Base-by-base conservation (phyloP, 2,329 filamentous ascomycete species). In the Bipolaris cookei region DNA sequence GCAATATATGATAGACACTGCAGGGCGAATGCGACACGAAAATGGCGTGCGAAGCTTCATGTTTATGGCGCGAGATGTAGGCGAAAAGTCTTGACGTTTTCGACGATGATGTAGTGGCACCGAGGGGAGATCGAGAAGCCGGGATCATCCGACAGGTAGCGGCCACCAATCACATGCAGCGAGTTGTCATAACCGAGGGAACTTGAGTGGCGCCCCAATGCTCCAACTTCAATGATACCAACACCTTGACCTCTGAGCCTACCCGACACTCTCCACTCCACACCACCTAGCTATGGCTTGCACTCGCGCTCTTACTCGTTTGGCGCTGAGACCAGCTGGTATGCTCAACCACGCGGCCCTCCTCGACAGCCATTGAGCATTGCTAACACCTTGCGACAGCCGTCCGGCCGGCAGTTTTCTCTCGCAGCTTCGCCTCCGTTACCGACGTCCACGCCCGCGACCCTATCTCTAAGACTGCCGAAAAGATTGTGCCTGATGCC, bases 391-490 rank as follows among this genome's bases (percentile, higher is more conserved):
- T 37, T 37, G 42, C 54, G 61, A 59, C 63, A 73, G 74, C 72
- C 67, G 64, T 75, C 51, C 66, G 72, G 42, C 68, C 74, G 51
- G 72, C 74, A 56, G 63, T 73, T 64, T 74, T 75, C 67, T 65
- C 72, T 45, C 74, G 75, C 53, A 68, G 70, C 58, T 74, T 77
- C 52, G 75, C 75, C 70, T 76, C 75, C 52, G 74, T 77, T 42
- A 64, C 54, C 63, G 73, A 75, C 59, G 65, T 69, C 38, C 49
- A 63, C 41, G 65, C 71, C 48, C 68, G 70, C 59, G 72, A 75
- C 38, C 73, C 73, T 48, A 59, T 74, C 56, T 70, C 72, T 51
- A 73, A 74, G 64, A 42, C 61, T 28, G 69, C 58, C 35, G 73
- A 75, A 51, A 65, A 58, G 52, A 72, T 67, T 34, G 64, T 61